A percentile compares a stretch with the other conserved stretches of the same genome.
These are phyloP conservation scores for Penicillium coprophilum DNA, from an alignment of 495 filamentous ascomycete species.

Conservation along the genomic window DNA sequence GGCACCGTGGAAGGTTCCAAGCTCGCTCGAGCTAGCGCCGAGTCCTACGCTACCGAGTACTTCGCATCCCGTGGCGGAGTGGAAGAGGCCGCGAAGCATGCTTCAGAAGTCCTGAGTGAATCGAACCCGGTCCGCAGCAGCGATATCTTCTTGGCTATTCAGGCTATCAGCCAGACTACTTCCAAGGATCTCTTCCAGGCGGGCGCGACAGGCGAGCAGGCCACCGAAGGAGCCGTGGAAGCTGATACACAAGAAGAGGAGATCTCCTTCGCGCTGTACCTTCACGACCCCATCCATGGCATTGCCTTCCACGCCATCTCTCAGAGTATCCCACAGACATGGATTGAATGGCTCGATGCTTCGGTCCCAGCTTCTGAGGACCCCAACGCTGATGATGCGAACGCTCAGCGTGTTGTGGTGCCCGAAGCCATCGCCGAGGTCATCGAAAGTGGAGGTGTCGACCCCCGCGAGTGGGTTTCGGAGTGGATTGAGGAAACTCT, in stretches of 20 bases:
- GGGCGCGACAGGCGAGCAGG: slow-evolving; percentile 53
- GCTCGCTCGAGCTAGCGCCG: slow-evolving; percentile 80
- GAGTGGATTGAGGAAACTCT: slow-evolving; percentile 96
- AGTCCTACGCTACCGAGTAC: slow-evolving; percentile 82
- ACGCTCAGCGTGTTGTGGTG: slow-evolving; percentile 47
- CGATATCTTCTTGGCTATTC: slow-evolving; percentile 92
- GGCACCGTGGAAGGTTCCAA: slow-evolving; percentile 87
- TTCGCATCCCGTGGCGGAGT: slow-evolving; percentile 73
- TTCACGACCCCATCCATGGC: slow-evolving; percentile 89
- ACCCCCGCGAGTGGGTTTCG: slow-evolving; percentile 93
- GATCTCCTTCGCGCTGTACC: slow-evolving; percentile 83
- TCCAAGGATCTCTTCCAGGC: slow-evolving; percentile 68
- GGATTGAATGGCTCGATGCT: slow-evolving; percentile 92
- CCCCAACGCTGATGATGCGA: slow-evolving; percentile 32
- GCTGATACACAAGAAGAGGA: slow-evolving; percentile 53
- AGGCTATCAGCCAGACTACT: slow-evolving; percentile 68
- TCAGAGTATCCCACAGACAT: slow-evolving; percentile 79
- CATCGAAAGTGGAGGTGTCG: slow-evolving; percentile 82
- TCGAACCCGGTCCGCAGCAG: slow-evolving; percentile 86
- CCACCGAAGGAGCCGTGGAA: slow-evolving; percentile 53
- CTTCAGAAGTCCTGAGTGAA: slow-evolving; percentile 70
- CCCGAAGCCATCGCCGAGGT: slow-evolving; percentile 88
- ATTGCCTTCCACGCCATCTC: slow-evolving; percentile 84
- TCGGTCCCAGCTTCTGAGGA: slow-evolving; percentile 52
- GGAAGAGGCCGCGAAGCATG: slow-evolving; percentile 74